phyloP scores from a whole-genome alignment of 2,329 filamentous ascomycete species.

The Xylariaceae sp. region DNA sequence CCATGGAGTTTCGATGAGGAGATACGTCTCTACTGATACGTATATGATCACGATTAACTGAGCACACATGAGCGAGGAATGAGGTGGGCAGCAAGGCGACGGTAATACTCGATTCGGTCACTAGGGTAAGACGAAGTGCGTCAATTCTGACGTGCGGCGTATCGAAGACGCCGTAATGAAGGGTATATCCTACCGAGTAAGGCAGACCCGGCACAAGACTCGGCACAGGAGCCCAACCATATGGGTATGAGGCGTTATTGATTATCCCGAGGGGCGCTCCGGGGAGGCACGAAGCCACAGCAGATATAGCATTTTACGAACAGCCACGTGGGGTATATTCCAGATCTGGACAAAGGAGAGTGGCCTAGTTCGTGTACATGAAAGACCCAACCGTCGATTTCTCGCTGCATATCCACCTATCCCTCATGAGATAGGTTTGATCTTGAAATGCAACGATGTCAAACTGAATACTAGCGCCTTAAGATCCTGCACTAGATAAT shows the following conservation, averaged over 20 bases:
- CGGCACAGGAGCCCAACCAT: conserved; percentile 13
- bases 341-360: conserved; percentile 25
- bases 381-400: conserved; percentile 17
- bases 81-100: conserved; percentile 2
- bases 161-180: not conserved
- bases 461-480: conserved; percentile 97
- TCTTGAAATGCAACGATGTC: conserved; percentile 98
- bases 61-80: conserved; percentile 8
- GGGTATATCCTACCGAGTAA: conserved; percentile 8
- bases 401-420: conserved; percentile 2
- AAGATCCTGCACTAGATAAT: conserved; percentile 96
- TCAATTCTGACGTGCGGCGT: conserved; percentile 14
- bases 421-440: conserved; percentile 69
- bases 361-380: conserved; percentile 34
- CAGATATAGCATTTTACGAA: conserved; percentile 31
- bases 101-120: conserved; percentile 14
- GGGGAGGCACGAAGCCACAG: conserved; percentile 18
- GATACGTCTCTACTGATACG: conserved; percentile 4
- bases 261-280: conserved; percentile 16
- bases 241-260: conserved; percentile 23
- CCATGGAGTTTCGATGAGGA: conserved; percentile 85
- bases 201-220: conserved; percentile 10
- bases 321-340: conserved; percentile 37
- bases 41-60: conserved; percentile 11
- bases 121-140: not conserved